Conservation (phyloP, 495 filamentous ascomycete genomes). For the Penicillium flavigenum region DNA sequence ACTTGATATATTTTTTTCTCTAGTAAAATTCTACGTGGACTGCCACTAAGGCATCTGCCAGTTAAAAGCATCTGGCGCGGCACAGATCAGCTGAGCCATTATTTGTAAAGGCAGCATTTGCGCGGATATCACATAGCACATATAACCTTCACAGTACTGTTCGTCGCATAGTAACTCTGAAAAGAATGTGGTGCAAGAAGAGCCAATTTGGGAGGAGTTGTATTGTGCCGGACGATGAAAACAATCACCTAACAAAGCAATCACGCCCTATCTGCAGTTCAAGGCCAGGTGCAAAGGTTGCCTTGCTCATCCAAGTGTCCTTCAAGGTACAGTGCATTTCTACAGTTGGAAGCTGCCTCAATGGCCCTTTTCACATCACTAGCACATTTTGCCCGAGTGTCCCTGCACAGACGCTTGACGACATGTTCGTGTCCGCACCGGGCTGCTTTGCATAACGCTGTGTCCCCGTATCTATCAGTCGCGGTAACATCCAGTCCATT, state of each 20-base stretch:
- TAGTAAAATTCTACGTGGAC: too few relatives aligned
- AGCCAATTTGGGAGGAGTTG: conserved; percentile 1
- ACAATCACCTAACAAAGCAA: conserved; percentile 1
- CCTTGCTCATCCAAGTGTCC: conserved; percentile 4
- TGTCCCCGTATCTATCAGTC: conserved; percentile 7
- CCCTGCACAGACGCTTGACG: conserved; percentile 13
- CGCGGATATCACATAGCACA: too few relatives aligned
- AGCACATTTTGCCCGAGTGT: conserved; percentile 10
- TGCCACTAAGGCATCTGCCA: too few relatives aligned
- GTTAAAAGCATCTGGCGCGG: too few relatives aligned
- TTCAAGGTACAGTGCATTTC: conserved; percentile 6
- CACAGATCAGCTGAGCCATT: too few relatives aligned
- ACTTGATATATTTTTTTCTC: too few relatives aligned
- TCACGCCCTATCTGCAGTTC: not conserved
- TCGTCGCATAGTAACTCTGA: not conserved
- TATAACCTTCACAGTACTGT: too few relatives aligned
- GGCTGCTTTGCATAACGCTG: conserved; percentile 13
- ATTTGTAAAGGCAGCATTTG: too few relatives aligned
- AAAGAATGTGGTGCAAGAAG: conserved; percentile 1
- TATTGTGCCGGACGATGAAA: not conserved
- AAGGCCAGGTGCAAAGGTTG: conserved; percentile 2
- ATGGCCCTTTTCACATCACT: conserved; percentile 8
- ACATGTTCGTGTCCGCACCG: conserved; percentile 9
- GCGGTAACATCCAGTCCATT: conserved; percentile 11
- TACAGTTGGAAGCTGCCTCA: conserved; percentile 9